Percentiles rank a stretch among this genome's conserved stretches.
Evolutionary conservation across 208 protist genomes (phyloP).

Genomic region (Trypanosoma congolense): DNA sequence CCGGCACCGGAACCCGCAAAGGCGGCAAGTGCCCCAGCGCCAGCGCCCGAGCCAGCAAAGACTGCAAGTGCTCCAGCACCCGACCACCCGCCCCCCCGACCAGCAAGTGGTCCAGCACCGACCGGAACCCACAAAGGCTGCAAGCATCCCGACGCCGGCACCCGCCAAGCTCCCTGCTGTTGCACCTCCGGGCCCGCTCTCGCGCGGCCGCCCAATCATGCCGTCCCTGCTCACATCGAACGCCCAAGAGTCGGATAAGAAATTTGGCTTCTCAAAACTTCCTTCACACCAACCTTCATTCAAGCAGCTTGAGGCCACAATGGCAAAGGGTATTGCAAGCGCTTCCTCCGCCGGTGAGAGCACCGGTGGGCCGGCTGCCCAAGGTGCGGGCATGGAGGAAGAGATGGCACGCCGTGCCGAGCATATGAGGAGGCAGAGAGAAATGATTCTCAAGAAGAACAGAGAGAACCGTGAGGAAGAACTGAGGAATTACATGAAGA

Average conservation of each 20-base stretch:
- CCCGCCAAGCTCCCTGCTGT: slow-evolving; percentile 6
- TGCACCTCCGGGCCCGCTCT: slow-evolving; percentile 6
- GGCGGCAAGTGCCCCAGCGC: not conserved
- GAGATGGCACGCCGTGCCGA: slow-evolving; percentile 66
- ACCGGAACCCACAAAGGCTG: no score
- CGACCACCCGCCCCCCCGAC: no score
- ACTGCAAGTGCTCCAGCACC: no score
- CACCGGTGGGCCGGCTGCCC: not conserved
- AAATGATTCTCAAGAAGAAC: slow-evolving; percentile 69
- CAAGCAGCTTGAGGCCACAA: slow-evolving; percentile 25
- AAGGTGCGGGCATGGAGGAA: slow-evolving; percentile 21
- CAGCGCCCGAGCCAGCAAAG: slow-evolving; percentile 8
- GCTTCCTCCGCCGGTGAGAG: not conserved
- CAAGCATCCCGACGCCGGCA: slow-evolving; percentile 1
- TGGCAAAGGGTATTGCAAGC: slow-evolving; percentile 9
- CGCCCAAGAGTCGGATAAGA: slow-evolving; percentile 1
- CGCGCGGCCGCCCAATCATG: not conserved
- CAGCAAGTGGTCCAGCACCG: no score
- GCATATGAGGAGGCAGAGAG: slow-evolving; percentile 84
- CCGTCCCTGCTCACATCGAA: not conserved
- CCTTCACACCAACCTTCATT: slow-evolving; percentile 45
- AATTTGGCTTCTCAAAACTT: slow-evolving; percentile 29
- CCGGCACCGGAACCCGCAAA: not conserved
- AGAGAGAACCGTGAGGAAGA: slow-evolving; percentile 69
- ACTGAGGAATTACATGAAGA: slow-evolving; percentile 47